Percentiles rank a stretch among this genome's conserved stretches.
Conservation (phyloP, 2,329 filamentous ascomycete species). For the Reticulascus tulasneorum region DNA sequence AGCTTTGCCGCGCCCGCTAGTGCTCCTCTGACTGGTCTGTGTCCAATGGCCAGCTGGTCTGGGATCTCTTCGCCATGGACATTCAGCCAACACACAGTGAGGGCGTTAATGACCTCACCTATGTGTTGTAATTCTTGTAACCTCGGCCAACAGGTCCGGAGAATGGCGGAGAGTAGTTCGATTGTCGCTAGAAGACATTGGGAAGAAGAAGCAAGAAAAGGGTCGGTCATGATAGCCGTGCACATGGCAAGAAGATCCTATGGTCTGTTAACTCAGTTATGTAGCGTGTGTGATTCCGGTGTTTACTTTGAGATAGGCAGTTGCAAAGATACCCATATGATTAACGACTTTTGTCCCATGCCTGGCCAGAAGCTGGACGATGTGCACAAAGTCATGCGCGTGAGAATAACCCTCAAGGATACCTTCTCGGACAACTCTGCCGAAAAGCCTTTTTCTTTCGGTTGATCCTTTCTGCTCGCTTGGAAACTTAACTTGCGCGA, state of each 20-base stretch:
- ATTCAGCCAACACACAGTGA: slow-evolving; percentile 61
- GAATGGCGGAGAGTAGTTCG: slow-evolving; percentile 49
- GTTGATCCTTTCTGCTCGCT: slow-evolving; percentile 18
- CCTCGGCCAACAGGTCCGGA: slow-evolving; percentile 67
- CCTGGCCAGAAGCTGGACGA: slow-evolving; percentile 54
- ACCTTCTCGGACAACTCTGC: slow-evolving; percentile 53
- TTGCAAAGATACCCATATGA: slow-evolving; percentile 56
- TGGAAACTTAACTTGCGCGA: slow-evolving; percentile 41
- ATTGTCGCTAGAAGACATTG: slow-evolving; percentile 50
- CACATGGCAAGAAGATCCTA: slow-evolving; percentile 66
- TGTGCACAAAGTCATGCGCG: slow-evolving; percentile 51
- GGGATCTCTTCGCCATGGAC: slow-evolving; percentile 36
- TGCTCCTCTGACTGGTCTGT: slow-evolving; percentile 24
- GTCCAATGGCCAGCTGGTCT: slow-evolving; percentile 3
- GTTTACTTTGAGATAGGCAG: slow-evolving; percentile 63
- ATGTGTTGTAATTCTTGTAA: slow-evolving; percentile 51
- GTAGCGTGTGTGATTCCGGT: not conserved
- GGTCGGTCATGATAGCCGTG: slow-evolving; percentile 61
- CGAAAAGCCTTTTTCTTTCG: slow-evolving; percentile 39
- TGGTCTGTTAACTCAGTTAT: slow-evolving; percentile 5
- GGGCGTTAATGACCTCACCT: slow-evolving; percentile 58
- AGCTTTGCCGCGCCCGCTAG: slow-evolving; percentile 30
- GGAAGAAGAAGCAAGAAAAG: slow-evolving; percentile 57
- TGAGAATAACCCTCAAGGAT: slow-evolving; percentile 54
- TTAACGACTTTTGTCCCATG: slow-evolving; percentile 46